These are phyloP conservation scores for Byssochlamys sp. DNA, from an alignment of 2,329 filamentous ascomycete species.

Conservation along the genomic window DNA sequence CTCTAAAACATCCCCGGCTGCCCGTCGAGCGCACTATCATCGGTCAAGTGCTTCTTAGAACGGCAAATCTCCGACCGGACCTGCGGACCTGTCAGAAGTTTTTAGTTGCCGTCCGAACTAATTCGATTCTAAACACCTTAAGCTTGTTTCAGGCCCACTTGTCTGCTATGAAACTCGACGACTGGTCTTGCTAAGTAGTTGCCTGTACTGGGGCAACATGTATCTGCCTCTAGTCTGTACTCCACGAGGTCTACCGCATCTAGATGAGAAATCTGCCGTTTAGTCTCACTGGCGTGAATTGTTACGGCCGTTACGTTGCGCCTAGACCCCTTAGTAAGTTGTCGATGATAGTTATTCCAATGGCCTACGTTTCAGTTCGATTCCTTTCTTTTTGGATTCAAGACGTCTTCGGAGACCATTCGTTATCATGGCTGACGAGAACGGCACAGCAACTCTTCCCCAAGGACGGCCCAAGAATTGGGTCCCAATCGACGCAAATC, in stretches of 20 bases:
- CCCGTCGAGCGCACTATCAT: not conserved
- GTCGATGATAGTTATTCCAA: not conserved
- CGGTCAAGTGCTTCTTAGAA: not conserved
- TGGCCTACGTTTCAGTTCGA: not conserved
- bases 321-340: not conserved
- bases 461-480: slow-evolving; percentile 2
- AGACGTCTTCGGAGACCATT: not conserved
- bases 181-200: not conserved
- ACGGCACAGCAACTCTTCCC: not conserved
- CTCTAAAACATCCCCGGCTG: not conserved
- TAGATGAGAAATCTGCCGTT: not conserved
- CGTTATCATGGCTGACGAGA: not conserved
- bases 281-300: not conserved
- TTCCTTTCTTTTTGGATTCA: not conserved
- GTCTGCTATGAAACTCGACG: not conserved
- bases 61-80: not conserved
- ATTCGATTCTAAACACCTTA: not conserved
- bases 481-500: slow-evolving; percentile 2
- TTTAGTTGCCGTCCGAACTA: not conserved
- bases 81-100: not conserved
- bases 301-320: not conserved
- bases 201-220: not conserved
- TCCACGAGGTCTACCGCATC: not conserved
- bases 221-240: not conserved
- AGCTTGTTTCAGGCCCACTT: not conserved